Percentiles rank a stretch among this genome's conserved stretches.
Evolutionary conservation across 2,329 filamentous ascomycete genomes (phyloP).

Genomic region (Xylaria arbuscula): DNA sequence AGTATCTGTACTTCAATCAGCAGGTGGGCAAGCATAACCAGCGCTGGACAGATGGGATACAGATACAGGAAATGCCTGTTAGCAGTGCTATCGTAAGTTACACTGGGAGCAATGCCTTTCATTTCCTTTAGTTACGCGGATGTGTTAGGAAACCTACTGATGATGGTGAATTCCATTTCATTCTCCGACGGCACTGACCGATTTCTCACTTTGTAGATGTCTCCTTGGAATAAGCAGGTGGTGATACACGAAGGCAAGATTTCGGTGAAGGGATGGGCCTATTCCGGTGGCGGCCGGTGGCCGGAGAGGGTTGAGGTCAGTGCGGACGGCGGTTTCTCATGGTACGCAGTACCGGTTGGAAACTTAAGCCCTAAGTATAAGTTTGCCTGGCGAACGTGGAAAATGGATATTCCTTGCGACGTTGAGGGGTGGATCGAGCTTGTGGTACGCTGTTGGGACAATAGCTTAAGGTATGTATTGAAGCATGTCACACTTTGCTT

Average conservation of each 20-base stretch:
- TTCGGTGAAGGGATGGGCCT: slow-evolving; percentile 67
- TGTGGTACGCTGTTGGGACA: slow-evolving; percentile 70
- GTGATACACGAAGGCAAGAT: slow-evolving; percentile 71
- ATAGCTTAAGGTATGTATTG: slow-evolving; percentile 52
- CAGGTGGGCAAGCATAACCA: slow-evolving; percentile 76
- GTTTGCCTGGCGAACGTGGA: slow-evolving; percentile 74
- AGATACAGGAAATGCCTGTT: slow-evolving; percentile 79
- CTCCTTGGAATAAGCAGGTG: slow-evolving; percentile 68
- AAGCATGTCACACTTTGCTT: neutral
- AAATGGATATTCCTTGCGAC: slow-evolving; percentile 70
- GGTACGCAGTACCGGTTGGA: slow-evolving; percentile 71
- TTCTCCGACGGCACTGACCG: neutral
- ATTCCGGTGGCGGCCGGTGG: slow-evolving; percentile 68
- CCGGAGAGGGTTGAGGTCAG: slow-evolving; percentile 72
- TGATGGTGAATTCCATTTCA: neutral
- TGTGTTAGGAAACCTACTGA: too few relatives aligned
- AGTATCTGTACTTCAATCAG: slow-evolving; percentile 76
- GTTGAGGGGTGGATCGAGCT: slow-evolving; percentile 71
- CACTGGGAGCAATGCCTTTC: neutral
- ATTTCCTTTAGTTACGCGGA: neutral
- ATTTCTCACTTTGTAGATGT: slow-evolving; percentile 56
- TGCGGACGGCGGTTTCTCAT: slow-evolving; percentile 70
- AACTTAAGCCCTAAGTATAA: slow-evolving; percentile 71
- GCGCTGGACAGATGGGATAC: slow-evolving; percentile 68
- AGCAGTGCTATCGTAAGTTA: slow-evolving; percentile 49